Percentiles rank a stretch among this genome's conserved stretches.
Evolutionary conservation across 164 flowering plant genomes (phyloP).

Genomic region (Malania oleifera): DNA sequence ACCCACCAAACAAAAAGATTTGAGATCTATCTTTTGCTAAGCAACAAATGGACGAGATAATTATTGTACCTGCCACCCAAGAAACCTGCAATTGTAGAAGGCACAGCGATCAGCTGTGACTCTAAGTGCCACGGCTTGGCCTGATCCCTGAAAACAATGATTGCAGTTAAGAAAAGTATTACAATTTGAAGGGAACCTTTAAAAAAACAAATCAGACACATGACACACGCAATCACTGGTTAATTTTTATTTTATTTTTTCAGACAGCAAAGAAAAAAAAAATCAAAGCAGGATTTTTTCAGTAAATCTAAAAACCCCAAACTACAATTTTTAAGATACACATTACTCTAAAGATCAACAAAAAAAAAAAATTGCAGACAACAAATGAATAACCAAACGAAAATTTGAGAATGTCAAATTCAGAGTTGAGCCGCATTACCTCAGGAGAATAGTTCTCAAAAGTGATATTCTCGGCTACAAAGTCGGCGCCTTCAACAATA

Average conservation of each 20-base stretch:
- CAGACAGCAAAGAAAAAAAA: background rate
- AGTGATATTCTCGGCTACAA: constrained; percentile 93
- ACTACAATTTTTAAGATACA: background rate
- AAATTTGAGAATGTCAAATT: background rate
- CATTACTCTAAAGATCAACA: background rate
- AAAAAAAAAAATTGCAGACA: background rate
- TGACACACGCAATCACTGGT: too few relatives aligned
- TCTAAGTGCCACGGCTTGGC: constrained; percentile 95
- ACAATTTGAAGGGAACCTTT: background rate
- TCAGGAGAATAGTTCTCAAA: constrained; percentile 88
- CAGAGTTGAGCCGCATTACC: constrained; percentile 26
- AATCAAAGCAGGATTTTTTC: background rate
- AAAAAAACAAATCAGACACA: background rate
- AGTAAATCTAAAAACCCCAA: background rate
- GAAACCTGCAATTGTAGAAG: constrained; percentile 91
- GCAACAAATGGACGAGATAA: background rate
- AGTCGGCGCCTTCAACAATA: constrained; percentile 93
- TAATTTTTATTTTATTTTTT: too few relatives aligned
- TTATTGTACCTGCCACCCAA: constrained; percentile 87
- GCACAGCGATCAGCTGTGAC: constrained; percentile 95
- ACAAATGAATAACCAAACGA: too few relatives aligned
- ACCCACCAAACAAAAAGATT: too few relatives aligned
- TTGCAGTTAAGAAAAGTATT: too few relatives aligned
- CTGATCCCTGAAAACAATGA: constrained; percentile 64
- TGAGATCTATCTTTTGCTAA: too few relatives aligned